Base-by-base conservation (phyloP, 306 rosid genomes). In the Lablab purpureus region DNA sequence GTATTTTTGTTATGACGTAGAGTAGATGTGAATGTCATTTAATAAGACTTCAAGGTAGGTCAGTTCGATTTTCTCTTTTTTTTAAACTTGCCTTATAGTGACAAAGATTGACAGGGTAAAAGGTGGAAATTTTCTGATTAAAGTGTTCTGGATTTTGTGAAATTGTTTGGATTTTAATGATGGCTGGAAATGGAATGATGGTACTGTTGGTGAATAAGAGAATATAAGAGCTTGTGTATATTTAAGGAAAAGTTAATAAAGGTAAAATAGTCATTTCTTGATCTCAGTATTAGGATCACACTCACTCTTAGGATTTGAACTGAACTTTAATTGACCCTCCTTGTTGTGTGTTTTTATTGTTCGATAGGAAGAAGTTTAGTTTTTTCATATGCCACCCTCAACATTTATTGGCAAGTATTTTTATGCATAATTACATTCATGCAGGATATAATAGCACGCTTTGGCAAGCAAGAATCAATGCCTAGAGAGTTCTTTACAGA, bases 371-470 rank as follows among this genome's bases (percentile, higher is more conserved):
- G 46, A 10, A 73, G 28, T 40, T 41, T 52, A 28, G 67, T 60
- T 83, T 46, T 46, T 50, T 43, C 28, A 18, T 70, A 9, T n/a
- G 37, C 23, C 58, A 36, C 12, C 34, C 13, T 59, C 18, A 28
- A 43, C 47, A 37, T 54, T 18, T 65, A 75, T 32, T 23, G 23
- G 30, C 32, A 43, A 23, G 45, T 82, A 66, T 47, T 58, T 34
- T 12, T 45, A 19, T 23, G 21, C 43, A 54, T 37, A 54, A 80
- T n/a, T 36, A 25, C 80, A 25, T 46, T 25, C 14, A 17, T 81
- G 71, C 81, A 94, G 97, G 98, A 94, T 74, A 94, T 94, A 74
- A 94, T 90, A 76, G 97, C 94, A 18, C 90, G 97, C 10, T 94
- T 92, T 71, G 91, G 98, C 10, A 88, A 87, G 86, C 90, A 84